Conservation (phyloP, 169 alveolate species). For the Plasmodium berghei region DNA sequence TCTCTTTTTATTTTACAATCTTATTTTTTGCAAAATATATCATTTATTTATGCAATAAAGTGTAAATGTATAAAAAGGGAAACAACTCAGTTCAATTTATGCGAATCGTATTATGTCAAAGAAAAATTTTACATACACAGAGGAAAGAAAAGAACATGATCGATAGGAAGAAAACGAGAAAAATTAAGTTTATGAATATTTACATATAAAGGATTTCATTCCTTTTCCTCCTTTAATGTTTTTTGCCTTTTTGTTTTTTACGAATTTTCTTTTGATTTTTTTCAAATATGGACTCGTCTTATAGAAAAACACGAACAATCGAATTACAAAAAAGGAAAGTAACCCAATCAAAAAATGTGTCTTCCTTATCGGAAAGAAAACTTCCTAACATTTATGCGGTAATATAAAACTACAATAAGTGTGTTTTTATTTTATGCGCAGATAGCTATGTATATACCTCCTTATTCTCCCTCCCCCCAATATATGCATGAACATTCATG, state of each 20-base stretch:
- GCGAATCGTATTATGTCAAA: no score
- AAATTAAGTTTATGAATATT: background rate
- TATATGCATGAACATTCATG: no score
- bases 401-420: background rate
- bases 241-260: background rate
- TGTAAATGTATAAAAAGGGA: background rate
- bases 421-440: no score
- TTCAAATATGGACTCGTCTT: constrained; percentile 12
- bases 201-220: background rate
- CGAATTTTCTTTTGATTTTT: background rate
- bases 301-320: constrained; percentile 21
- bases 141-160: background rate
- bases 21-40: background rate
- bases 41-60: background rate
- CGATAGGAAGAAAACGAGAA: background rate
- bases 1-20: constrained; percentile 17
- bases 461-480: no score
- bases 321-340: constrained; percentile 52
- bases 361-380: constrained; percentile 51
- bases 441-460: no score
- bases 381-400: constrained; percentile 63
- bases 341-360: constrained; percentile 56
- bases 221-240: background rate
- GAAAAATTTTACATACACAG: no score
- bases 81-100: no score